Evolutionary conservation across 2,329 filamentous ascomycete species (phyloP), one percentile per base, ranked within the genome.

Genomic region (Arthroderma sp.): DNA sequence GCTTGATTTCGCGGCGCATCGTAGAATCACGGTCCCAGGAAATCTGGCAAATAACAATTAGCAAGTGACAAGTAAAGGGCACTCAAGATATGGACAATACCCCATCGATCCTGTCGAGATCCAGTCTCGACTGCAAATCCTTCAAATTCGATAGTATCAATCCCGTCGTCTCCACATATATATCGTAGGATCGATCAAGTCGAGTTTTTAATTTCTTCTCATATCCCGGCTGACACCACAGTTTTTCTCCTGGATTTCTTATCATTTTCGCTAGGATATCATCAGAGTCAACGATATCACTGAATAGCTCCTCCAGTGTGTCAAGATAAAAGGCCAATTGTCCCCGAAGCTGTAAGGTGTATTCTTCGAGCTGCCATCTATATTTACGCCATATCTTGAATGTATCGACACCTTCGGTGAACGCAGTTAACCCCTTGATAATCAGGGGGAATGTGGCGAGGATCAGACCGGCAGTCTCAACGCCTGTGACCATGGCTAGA

Each of bases 1-100:
- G n/a, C 66, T 65, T 0, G 64, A 63, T 39, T 62, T 58, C 50
- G 68, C 66, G 46, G 70, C 66, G 0, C 68, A 65, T 0, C 68
- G 64, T 34, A 73, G 71, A 29, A 77, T 41, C 36, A 29, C 46
- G 29, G 22, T 50, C 40, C 43, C 39, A 43, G 36, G 11, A n/a
- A 28, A 50, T 28, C 48, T 46, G 10, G 5, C 6, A 45, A 32
- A 29, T 11, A 4, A 37, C 33, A 36, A 9, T 9, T 11, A 36
- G 9, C 9, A 9, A 36, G 33, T 36, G 15, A 22, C 3, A 22
- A 22, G 15, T 22, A 22, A 22, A 22, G 15, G 3, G 15, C 1
- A 22, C 15, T 22, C 15, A 22, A 22, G 15, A 22, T 22, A 22
- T 22, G 15, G 15, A 22, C 15, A 22, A 22, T 22, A 22, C 15